Evolutionary conservation across 1,139 yeast genomes (phyloP), one percentile per base, ranked within the genome.

Genomic region (Pneumocystis murina): DNA sequence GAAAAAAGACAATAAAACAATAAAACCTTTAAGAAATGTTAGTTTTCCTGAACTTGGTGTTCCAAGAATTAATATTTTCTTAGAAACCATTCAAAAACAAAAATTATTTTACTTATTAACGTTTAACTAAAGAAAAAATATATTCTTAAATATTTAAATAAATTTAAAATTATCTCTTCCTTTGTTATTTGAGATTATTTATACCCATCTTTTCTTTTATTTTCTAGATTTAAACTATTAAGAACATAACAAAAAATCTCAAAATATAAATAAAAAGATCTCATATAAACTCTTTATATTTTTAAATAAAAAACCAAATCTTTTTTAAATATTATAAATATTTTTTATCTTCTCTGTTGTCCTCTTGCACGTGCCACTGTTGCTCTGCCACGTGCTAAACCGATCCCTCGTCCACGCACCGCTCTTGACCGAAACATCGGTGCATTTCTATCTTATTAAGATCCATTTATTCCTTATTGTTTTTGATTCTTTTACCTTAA

Each of bases 11-110:
- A n/a, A 38, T 1, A 20, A 39, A 10, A 1, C 12, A 39, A 60
- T 6, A 35, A 36, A 66, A 62, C 74, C 72, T 59, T 72, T 70
- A 16, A 76, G 66, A 0, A 77, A 66, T 3, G 73, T 68, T 12
- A 73, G 61, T 66, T 78, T 78, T 48, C 77, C 78, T 1, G 77
- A 68, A 20, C 70, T 67, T 2, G 75, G 73, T 10, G 71, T 68
- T 0, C 81, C 80, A 1, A 75, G 74, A n/a, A 78, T 68, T n/a
- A 78, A 71, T 17, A 78, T 72, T 62, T 75, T 71, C 63, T 74
- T 72, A 24, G 66, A 61, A 20, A 33, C 36, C 64, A 62, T 62
- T 38, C n/a, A 17, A 48, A 60, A 41, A 35, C 14, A 20, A 55
- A 17, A 16, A 20, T 4, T 24, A 12, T 20, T 20, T 14, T 20